Evolutionary conservation across 495 filamentous ascomycete species (phyloP).

Genomic region (Aspergillus wentii): DNA sequence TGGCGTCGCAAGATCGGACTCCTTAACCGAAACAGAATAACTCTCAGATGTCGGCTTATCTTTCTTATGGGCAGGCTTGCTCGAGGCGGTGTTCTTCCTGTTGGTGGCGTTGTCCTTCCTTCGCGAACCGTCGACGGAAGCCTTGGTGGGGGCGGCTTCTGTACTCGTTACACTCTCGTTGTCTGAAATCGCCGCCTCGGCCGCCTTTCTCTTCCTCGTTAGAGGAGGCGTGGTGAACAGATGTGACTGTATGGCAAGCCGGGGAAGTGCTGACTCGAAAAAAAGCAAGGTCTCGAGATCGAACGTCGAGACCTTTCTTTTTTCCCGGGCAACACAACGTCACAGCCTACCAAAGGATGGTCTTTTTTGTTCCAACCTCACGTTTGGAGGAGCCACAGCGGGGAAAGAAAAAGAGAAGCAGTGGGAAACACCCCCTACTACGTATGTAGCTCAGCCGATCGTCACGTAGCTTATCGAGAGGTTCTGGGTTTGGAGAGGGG

Average conservation of each 20-base stretch:
- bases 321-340: too few relatives aligned
- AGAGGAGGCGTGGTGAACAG: constrained; percentile 59
- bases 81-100: constrained; percentile 5
- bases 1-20: constrained; percentile 36
- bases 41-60: constrained; percentile 7
- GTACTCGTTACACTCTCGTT: constrained; percentile 31
- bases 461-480: not conserved
- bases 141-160: constrained; percentile 31
- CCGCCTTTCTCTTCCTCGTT: constrained; percentile 89
- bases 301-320: not conserved
- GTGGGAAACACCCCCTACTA: not conserved
- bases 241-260: constrained; percentile 6
- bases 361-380: not conserved
- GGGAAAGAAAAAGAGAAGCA: not conserved
- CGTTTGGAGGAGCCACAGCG: not conserved
- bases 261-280: constrained; percentile 15
- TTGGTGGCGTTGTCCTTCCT: constrained; percentile 34
- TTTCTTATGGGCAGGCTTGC: constrained; percentile 12
- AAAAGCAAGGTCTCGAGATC: not conserved
- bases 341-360: too few relatives aligned
- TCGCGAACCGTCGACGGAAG: constrained; percentile 19
- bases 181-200: constrained; percentile 64
- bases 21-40: constrained; percentile 13
- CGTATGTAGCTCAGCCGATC: not conserved
- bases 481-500: too few relatives aligned